Percentiles rank a stretch among this genome's conserved stretches.
phyloP scores from a whole-genome alignment of 768 basidiomycete genomes.

The Boletus eberwhitei region DNA sequence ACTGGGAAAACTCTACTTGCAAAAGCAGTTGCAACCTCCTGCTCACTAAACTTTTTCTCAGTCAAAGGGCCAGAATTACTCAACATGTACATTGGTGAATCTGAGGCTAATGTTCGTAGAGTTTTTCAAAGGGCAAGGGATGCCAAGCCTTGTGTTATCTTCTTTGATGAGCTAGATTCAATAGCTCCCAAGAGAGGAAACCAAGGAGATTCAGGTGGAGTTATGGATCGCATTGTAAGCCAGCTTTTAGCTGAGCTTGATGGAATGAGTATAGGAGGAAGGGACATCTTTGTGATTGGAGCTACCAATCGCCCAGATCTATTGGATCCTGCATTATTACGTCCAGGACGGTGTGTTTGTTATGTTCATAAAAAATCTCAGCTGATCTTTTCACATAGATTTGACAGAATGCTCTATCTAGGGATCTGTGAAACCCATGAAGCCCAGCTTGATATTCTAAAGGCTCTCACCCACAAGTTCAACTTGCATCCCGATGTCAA shows the following conservation, averaged over 20 bases:
- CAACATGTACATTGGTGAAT: constrained; percentile 99
- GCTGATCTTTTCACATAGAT: constrained; percentile 45
- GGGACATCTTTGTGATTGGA: constrained; percentile 90
- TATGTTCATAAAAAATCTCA: not conserved
- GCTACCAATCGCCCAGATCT: constrained; percentile 95
- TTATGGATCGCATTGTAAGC: constrained; percentile 97
- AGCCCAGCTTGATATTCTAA: constrained; percentile 81
- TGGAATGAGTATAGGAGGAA: constrained; percentile 70
- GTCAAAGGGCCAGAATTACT: constrained; percentile 94
- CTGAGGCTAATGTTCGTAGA: constrained; percentile 93
- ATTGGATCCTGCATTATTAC: constrained; percentile 81
- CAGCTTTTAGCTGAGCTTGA: constrained; percentile 93
- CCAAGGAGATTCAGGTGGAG: constrained; percentile 94
- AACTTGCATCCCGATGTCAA: constrained; percentile 65
- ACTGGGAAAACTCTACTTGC: constrained; percentile 95
- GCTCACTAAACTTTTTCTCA: constrained; percentile 94
- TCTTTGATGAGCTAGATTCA: constrained; percentile 95
- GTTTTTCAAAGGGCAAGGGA: constrained; percentile 90
- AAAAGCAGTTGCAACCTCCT: constrained; percentile 95
- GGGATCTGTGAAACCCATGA: constrained; percentile 86
- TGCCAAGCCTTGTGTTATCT: constrained; percentile 92
- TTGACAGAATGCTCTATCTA: constrained; percentile 95
- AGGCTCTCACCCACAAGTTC: constrained; percentile 92
- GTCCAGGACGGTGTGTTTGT: constrained; percentile 72
- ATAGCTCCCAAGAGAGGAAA: constrained; percentile 93